Evolutionary conservation across 257 asterid species (phyloP).

Genomic region (Gentiana dahurica): DNA sequence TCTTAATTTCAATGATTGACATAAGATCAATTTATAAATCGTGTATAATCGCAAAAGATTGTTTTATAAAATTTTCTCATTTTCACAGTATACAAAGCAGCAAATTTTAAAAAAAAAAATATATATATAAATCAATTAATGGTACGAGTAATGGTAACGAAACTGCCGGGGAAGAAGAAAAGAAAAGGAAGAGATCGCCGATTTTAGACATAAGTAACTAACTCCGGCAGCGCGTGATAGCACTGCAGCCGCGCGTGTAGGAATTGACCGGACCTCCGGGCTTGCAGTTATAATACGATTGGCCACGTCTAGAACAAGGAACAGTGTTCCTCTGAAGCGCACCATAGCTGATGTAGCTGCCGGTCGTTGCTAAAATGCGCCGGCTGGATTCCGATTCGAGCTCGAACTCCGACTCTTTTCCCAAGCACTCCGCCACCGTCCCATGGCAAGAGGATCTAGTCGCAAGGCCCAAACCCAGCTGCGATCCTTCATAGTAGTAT

Average conservation of each 20-base stretch:
- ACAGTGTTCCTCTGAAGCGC: slow-evolving; percentile 77
- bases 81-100: slow-evolving; percentile 18
- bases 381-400: slow-evolving; percentile 71
- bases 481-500: slow-evolving; percentile 14
- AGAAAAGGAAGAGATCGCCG: background rate
- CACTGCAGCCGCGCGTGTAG: slow-evolving; percentile 81
- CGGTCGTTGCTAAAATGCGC: slow-evolving; percentile 53
- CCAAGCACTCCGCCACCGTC: too few species aligned
- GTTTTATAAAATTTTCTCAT: background rate
- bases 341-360: slow-evolving; percentile 81
- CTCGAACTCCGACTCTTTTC: slow-evolving; percentile 44
- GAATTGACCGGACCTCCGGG: slow-evolving; percentile 90
- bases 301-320: slow-evolving; percentile 95
- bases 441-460: slow-evolving; percentile 39
- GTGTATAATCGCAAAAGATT: slow-evolving; percentile 8
- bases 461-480: slow-evolving; percentile 48
- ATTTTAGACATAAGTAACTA: slow-evolving; percentile 9
- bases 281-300: slow-evolving; percentile 90
- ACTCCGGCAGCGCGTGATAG: slow-evolving; percentile 83
- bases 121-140: slow-evolving; percentile 3
- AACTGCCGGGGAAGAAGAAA: background rate
- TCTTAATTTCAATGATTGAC: slow-evolving; percentile 14
- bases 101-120: background rate
- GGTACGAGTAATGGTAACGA: background rate
- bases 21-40: slow-evolving; percentile 8